Conservation (phyloP, 176 grass and related monocot species). For the Eleusine coracana region DNA sequence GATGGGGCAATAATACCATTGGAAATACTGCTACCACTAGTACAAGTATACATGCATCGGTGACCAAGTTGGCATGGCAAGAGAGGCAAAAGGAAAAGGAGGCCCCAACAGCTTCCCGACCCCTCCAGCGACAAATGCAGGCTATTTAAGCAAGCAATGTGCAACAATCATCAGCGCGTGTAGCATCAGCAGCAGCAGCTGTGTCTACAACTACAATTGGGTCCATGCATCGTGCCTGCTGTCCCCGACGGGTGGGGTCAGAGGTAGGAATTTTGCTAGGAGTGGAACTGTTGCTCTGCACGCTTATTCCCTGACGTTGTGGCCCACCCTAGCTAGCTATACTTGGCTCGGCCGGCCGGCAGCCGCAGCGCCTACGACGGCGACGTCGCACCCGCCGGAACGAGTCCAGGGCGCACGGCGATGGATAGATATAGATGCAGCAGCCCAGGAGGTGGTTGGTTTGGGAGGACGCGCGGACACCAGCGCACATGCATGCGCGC, state of each 20-base stretch:
- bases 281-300: too few relatives aligned
- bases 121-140: slow-evolving; percentile 18
- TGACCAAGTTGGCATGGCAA: background rate
- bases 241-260: too few relatives aligned
- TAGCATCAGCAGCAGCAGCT: too few relatives aligned
- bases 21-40: too few relatives aligned
- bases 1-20: background rate
- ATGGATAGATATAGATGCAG: too few relatives aligned
- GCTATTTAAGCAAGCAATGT: background rate
- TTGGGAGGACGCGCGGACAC: background rate
- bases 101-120: background rate
- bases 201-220: too few relatives aligned
- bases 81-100: background rate
- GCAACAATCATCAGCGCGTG: too few relatives aligned
- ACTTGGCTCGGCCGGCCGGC: too few relatives aligned
- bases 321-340: too few relatives aligned
- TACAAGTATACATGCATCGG: background rate
- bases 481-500: slow-evolving; percentile 6
- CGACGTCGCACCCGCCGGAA: background rate
- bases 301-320: background rate
- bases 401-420: background rate
- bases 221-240: too few relatives aligned
- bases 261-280: too few relatives aligned
- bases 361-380: slow-evolving; percentile 2
- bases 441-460: background rate